phyloP scores from a whole-genome alignment of 192 early-diverging fungal genomes.

The Coemansia sp. region DNA sequence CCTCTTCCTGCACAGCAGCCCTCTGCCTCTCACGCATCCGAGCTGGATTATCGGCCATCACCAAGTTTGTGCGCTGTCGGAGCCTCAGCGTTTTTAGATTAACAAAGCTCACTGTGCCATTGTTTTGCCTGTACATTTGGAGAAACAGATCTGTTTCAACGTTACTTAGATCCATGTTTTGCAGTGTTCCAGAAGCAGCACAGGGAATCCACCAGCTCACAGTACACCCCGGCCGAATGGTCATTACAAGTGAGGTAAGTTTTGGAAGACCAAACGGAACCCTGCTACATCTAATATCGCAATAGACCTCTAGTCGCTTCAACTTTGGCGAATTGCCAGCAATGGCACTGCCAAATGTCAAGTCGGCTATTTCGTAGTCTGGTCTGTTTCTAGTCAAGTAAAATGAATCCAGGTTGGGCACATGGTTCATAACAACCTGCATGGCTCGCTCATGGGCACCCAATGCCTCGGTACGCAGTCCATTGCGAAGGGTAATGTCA shows the following conservation, averaged over 20 bases:
- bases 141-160: slow-evolving; percentile 13
- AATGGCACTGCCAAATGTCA: slow-evolving; percentile 15
- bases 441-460: slow-evolving; percentile 9
- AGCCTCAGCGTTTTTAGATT: slow-evolving; percentile 17
- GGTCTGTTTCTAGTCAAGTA: slow-evolving; percentile 7
- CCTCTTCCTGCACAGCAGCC: not conserved
- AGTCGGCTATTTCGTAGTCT: slow-evolving; percentile 1
- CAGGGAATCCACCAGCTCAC: slow-evolving; percentile 11
- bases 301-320: slow-evolving; percentile 24
- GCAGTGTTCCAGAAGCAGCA: slow-evolving; percentile 11
- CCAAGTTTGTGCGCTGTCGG: slow-evolving; percentile 13
- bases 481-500: too few species aligned
- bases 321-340: slow-evolving; percentile 4
- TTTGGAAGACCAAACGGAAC: slow-evolving; percentile 5
- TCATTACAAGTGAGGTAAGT: slow-evolving; percentile 23
- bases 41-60: slow-evolving; percentile 4
- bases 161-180: slow-evolving; percentile 15
- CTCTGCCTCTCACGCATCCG: not conserved
- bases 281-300: slow-evolving; percentile 14
- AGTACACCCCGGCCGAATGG: slow-evolving; percentile 4
- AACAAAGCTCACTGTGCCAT: slow-evolving; percentile 7
- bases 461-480: too few species aligned
- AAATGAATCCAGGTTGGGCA: slow-evolving; percentile 16
- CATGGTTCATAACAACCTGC: slow-evolving; percentile 13
- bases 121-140: not conserved